Conservation (phyloP, 2,329 filamentous ascomycete genomes). For the Aureobasidium pullulans region DNA sequence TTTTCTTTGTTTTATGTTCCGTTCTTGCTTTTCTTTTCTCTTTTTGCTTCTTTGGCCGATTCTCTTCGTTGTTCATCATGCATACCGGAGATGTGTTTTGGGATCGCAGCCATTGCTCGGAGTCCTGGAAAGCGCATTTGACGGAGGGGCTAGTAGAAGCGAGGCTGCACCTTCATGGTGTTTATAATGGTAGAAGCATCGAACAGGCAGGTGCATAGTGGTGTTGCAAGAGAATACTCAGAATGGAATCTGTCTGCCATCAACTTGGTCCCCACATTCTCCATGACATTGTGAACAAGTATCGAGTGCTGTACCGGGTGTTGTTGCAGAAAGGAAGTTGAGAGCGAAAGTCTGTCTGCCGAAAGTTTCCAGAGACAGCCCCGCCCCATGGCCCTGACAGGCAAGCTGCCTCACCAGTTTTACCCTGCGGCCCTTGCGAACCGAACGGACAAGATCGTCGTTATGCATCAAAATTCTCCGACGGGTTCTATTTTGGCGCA, state of each 20-base stretch:
- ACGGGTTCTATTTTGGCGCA: conserved; percentile 7
- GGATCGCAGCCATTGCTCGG: conserved; percentile 8
- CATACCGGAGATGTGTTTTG: background rate
- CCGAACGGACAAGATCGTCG: conserved; percentile 12
- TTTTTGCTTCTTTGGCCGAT: background rate
- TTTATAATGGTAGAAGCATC: conserved; percentile 7
- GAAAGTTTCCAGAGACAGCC: background rate
- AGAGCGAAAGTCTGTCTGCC: background rate
- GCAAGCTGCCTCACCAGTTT: background rate
- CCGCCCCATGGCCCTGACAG: conserved; percentile 3
- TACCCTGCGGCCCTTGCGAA: conserved; percentile 5
- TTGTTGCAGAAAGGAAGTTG: background rate
- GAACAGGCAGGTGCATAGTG: background rate
- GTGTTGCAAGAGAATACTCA: background rate
- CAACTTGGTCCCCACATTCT: background rate
- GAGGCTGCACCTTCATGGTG: conserved; percentile 4
- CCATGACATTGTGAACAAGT: background rate
- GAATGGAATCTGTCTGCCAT: conserved; percentile 6
- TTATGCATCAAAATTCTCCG: conserved; percentile 8
- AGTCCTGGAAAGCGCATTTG: conserved; percentile 8
- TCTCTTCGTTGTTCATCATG: conserved; percentile 8
- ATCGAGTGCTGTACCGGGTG: too few species aligned
- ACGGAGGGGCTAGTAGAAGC: background rate
- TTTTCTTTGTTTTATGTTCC: background rate
- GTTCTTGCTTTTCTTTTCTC: background rate